Evolutionary conservation across 768 basidiomycete genomes (phyloP).

Genomic region (Rossbeevera mucosa): DNA sequence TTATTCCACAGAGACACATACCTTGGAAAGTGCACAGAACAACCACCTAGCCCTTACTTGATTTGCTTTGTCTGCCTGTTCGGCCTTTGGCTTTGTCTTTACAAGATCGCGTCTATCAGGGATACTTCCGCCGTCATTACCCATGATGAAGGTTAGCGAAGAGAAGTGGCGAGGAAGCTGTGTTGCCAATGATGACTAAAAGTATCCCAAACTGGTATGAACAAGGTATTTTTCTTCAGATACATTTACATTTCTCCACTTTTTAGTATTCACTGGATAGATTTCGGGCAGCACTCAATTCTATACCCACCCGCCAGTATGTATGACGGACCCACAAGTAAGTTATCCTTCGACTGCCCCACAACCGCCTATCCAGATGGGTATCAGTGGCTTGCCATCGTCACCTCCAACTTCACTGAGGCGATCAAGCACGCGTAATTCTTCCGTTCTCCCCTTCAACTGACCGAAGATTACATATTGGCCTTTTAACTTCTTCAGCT

Average conservation of each 20-base stretch:
- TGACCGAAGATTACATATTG: slow-evolving; percentile 46
- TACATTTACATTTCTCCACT: too few species aligned
- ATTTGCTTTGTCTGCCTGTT: slow-evolving; percentile 88
- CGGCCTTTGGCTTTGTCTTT: slow-evolving; percentile 69
- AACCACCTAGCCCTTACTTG: slow-evolving; percentile 85
- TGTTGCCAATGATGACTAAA: background rate
- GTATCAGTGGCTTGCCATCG: slow-evolving; percentile 32
- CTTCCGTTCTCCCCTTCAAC: slow-evolving; percentile 31
- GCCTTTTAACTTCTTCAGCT: slow-evolving; percentile 44
- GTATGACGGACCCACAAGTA: background rate
- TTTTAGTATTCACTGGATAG: too few species aligned
- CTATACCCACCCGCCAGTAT: background rate
- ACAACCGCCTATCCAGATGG: slow-evolving; percentile 44
- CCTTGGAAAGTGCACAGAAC: slow-evolving; percentile 95
- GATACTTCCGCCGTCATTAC: slow-evolving; percentile 87
- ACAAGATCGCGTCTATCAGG: slow-evolving; percentile 81
- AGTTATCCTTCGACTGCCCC: slow-evolving; percentile 20
- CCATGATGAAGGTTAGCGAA: slow-evolving; percentile 44
- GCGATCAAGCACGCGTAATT: slow-evolving; percentile 31
- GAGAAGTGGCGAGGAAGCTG: background rate
- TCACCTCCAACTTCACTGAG: slow-evolving; percentile 32
- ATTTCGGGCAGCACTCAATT: background rate
- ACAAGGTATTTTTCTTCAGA: too few species aligned
- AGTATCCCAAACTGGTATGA: too few species aligned
- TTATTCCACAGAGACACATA: slow-evolving; percentile 26